Evolutionary conservation across 2,329 filamentous ascomycete genomes (phyloP).

Genomic region (Thielaviopsis punctulata): DNA sequence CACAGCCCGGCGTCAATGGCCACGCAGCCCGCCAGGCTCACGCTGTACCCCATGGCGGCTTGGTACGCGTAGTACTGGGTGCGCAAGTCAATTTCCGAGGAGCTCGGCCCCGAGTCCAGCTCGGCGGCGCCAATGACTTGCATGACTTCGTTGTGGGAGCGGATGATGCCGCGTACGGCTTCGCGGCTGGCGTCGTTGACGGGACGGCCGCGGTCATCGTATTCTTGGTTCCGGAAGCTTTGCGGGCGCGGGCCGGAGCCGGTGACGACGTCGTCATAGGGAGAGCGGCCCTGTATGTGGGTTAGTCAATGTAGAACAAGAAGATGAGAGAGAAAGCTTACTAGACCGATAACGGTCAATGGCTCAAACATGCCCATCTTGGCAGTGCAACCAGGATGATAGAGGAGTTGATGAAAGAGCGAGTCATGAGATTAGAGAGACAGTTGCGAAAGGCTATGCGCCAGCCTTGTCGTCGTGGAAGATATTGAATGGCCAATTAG

Average conservation of each 20-base stretch:
- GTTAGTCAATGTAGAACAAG: constrained; percentile 4
- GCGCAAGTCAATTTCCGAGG: constrained; percentile 25
- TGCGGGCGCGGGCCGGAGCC: constrained; percentile 28
- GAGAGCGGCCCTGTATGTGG: constrained; percentile 34
- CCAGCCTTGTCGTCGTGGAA: not conserved
- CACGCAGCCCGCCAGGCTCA: constrained; percentile 21
- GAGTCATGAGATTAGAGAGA: not conserved
- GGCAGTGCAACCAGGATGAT: constrained; percentile 2
- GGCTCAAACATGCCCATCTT: constrained; percentile 38
- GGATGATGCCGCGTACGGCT: constrained; percentile 38
- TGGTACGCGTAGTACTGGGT: constrained; percentile 30
- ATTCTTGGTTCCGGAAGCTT: constrained; percentile 28
- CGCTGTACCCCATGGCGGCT: constrained; percentile 25
- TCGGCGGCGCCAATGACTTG: constrained; percentile 44
- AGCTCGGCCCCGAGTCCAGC: constrained; percentile 29
- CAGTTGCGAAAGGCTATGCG: not conserved
- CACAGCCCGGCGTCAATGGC: constrained; percentile 29
- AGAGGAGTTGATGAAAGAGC: not conserved
- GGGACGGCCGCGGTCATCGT: constrained; percentile 38
- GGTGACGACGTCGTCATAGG: constrained; percentile 38
- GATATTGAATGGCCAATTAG: not conserved
- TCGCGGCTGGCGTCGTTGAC: constrained; percentile 36
- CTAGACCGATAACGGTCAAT: constrained; percentile 38
- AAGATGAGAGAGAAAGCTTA: constrained; percentile 18
- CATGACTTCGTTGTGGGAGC: constrained; percentile 47